A percentile compares a stretch with the other conserved stretches of the same genome.
Conservation (phyloP, 345 rosid species). For the Brassica napus region Da-Ae NC_063439.1:8069501-8070000, state of each 20-base stretch:
- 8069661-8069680: too few relatives aligned
- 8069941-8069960: slow-evolving; percentile 79
- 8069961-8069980: slow-evolving; percentile 84
- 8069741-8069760: background rate
- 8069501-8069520: background rate
- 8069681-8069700: background rate
- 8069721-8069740: background rate
- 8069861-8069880: slow-evolving; percentile 43
- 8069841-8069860: background rate
- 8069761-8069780: background rate
- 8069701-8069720: background rate
- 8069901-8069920: slow-evolving; percentile 69
- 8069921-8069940: slow-evolving; percentile 66
- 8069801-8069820: background rate
- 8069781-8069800: background rate
- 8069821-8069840: background rate
- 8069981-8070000: slow-evolving; percentile 51
- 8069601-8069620: background rate
- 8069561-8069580: background rate
- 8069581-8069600: background rate
- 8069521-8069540: background rate
- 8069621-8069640: too few relatives aligned
- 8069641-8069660: too few relatives aligned
- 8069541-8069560: background rate
- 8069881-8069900: slow-evolving; percentile 64